Evolutionary conservation across 176 grass and related monocot species (phyloP).

Genomic region (Otatea glauca): DNA sequence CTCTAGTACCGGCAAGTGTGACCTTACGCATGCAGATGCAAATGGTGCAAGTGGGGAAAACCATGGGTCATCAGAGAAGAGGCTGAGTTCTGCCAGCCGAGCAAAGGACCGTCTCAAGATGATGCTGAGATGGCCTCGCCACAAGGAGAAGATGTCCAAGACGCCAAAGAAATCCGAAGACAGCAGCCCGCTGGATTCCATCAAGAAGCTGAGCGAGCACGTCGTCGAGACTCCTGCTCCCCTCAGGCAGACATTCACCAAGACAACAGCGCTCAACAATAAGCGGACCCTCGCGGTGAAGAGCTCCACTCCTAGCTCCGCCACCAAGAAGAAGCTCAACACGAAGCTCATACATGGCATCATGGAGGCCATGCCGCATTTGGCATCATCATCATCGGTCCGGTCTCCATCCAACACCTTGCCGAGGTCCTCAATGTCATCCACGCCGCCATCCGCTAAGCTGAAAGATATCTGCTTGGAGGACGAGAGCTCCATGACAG

Average conservation of each 20-base stretch:
- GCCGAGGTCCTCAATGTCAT: conserved; percentile 43
- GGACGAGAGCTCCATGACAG: conserved; percentile 35
- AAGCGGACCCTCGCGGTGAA: conserved; percentile 76
- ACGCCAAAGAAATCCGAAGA: conserved; percentile 50
- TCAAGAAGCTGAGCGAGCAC: conserved; percentile 59
- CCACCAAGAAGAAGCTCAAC: conserved; percentile 76
- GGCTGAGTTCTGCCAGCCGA: conserved; percentile 60
- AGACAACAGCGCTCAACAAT: conserved; percentile 61
- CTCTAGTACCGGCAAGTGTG: conserved; percentile 77
- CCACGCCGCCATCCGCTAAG: conserved; percentile 45
- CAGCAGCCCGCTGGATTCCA: conserved; percentile 56
- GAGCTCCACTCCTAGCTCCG: conserved; percentile 55
- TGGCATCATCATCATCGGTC: conserved; percentile 15
- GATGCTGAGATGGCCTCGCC: conserved; percentile 77
- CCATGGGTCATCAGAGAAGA: conserved; percentile 62
- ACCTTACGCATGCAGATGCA: conserved; percentile 22
- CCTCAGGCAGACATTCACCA: conserved; percentile 68
- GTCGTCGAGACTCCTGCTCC: conserved; percentile 63
- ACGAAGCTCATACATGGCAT: conserved; percentile 74
- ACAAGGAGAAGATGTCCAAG: conserved; percentile 67
- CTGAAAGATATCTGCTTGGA: conserved; percentile 65
- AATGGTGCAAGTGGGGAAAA: conserved; percentile 31
- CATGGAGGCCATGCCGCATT: conserved; percentile 80
- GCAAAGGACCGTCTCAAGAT: conserved; percentile 82
- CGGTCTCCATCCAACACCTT: conserved; percentile 22